Base-by-base conservation (phyloP, 2,329 filamentous ascomycete species). In the Xylariaceae sp. region DNA sequence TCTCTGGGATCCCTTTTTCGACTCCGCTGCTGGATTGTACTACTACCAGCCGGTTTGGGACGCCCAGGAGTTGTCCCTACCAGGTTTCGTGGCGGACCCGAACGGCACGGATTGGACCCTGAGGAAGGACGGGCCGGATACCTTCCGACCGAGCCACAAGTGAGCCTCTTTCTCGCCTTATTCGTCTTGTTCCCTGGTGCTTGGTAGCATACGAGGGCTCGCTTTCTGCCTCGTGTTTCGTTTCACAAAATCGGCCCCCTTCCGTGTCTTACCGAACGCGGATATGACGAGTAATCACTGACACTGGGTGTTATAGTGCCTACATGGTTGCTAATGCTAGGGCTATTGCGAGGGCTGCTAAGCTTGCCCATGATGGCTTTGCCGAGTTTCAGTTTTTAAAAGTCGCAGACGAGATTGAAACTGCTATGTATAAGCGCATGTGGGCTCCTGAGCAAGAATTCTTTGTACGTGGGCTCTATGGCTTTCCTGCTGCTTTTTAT, bases 241-340 rank as follows among this genome's bases (percentile, higher is more conserved):
- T 18, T 7, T 8, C 9, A n/a, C n/a, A n/a, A 36, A 13, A 3
- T 5, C 13, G 21, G 10, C 13, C 29, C 18, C 8, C 21, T 27
- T 20, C 20, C 15, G 8, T 37, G 16, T 4, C 3, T 26, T 4
- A n/a, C 3, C 24, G 18, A 33, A 6, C 2, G 23, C 3, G 5
- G 13, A 2, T 1, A 15, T 9, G 23, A n/a, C 13, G 11, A 2
- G 9, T 18, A 24, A 2, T 8, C 43, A 37, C 7, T 59, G 29
- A 59, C 32, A 4, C n/a, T 16, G 16, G 18, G 6, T 51, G 11
- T 7, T 47, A 15, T n/a, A 60, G 57, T 54, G 56, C 60, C 2
- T 77, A 77, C 48, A 76, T 76, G 69, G 71, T 73, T 21, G 75
- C 73, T 9, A 72, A 73, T 53, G 73, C 75, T 1, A 62, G 67